These are phyloP conservation scores for Apiospora phragmitis DNA, from an alignment of 2,329 filamentous ascomycete species.

Conservation along the genomic window DNA sequence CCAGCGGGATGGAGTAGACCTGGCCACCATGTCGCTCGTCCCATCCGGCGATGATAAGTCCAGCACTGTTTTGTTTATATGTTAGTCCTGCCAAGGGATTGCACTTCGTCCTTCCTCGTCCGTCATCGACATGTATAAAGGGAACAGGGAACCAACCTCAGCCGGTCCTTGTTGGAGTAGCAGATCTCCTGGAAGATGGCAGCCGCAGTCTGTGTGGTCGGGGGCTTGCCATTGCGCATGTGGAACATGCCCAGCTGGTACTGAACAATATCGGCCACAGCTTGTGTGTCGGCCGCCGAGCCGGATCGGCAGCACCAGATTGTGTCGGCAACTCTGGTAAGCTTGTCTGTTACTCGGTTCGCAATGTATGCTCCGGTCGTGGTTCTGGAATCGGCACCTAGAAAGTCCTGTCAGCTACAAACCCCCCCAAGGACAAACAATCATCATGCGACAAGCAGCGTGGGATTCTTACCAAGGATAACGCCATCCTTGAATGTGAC, in stretches of 20 bases:
- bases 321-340: conserved; percentile 96
- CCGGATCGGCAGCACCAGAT: conserved; percentile 99
- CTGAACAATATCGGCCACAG: conserved; percentile 95
- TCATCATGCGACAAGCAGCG: background rate
- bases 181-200: conserved; percentile 97
- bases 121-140: conserved; percentile 5
- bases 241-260: conserved; percentile 94
- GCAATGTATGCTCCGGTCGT: conserved; percentile 98
- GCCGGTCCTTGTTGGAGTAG: conserved; percentile 92
- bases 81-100: background rate
- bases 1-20: conserved; percentile 95
- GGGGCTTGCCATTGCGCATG: conserved; percentile 83
- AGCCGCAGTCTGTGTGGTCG: conserved; percentile 92
- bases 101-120: background rate
- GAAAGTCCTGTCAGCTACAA: background rate
- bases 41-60: conserved; percentile 98
- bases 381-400: conserved; percentile 92
- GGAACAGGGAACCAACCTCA: conserved; percentile 65
- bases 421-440: background rate
- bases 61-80: conserved; percentile 61
- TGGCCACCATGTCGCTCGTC: conserved; percentile 93
- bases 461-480: conserved; percentile 67
- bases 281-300: conserved; percentile 96
- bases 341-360: conserved; percentile 98
- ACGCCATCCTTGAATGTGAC: conserved; percentile 99